Base-by-base conservation (phyloP, 192 early-diverging fungal genomes). In the Backusella westeae region DNA sequence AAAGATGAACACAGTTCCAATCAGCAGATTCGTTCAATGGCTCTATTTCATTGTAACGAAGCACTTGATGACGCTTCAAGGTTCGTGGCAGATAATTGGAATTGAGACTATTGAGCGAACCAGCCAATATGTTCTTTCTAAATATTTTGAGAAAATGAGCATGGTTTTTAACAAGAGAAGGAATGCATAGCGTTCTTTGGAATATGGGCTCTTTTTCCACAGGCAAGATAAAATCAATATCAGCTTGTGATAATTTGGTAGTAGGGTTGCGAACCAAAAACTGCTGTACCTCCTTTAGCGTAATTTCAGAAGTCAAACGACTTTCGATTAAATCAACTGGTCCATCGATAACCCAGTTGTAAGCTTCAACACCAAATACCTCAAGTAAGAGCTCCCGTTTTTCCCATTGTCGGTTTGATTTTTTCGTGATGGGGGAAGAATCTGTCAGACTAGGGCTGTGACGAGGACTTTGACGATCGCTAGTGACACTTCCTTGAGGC, bases 181-280 rank as follows among this genome's bases (percentile, higher is more conserved):
- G 91, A 52, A 94, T 80, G 19, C 77, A 69, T 41, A 93, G 74
- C 3, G 70, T 79, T 71, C 81, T 76, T 3, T 79, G 67, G 38
- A 77, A 69, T 7, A 82, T 77, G 10, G 87, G 84, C 4, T 79
- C 21, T 72, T 87, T 82, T n/a, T 87, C 80, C 32, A 89, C 80
- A 0, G 93, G 93, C 0, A 95, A 76, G 69, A 94, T 91, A 73
- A 96, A 95, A 38, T 94, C 93, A 19, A 93, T 85, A 82, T 96
- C 94, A 14, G 90, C 87, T 14, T 78, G 84, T 5, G 91, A 89
- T 1, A 94, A 80, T 69, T 90, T 93, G 10, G 88, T 77, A 0
- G 86, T 86, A 39, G 88, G 80, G 76, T 94, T 96, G 41, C 94
- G 84, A 15, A 89, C 87, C 19, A 95, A 82, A 46, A 90, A 92